Base-by-base conservation (phyloP, 805 yeast species). In the Saccharomyces mikatae region DNA sequence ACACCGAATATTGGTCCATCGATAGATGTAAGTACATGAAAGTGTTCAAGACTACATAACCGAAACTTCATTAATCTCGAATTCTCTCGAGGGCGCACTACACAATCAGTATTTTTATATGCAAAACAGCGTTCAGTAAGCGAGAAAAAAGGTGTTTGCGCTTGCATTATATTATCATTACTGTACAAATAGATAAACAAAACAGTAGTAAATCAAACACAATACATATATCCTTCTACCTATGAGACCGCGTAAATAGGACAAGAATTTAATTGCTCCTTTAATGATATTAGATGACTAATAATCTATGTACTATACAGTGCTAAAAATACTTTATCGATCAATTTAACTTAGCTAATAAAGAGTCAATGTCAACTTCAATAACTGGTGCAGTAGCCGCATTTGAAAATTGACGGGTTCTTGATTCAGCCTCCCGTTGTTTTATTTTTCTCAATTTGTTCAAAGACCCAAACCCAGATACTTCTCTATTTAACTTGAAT, bases 391-490 rank as follows among this genome's bases (percentile, higher is more conserved):
- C 86, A 60, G 80, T 76, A 51, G 86, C 83, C 31, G 87, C 78
- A 61, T 84, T 80, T 58, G 83, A 79, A 53, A 78, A 72, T 51
- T 74, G 72, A 47, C 60, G 60, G 58, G 74, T 76, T 28, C 58
- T 61, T 57, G 77, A 74, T 63, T 78, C 73, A 47, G 75, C 80
- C 63, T 79, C 80, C 58, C 76, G 76, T 61, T 80, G 75, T 62
- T 81, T 81, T 54, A 86, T 64, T 70, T 81, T 82, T 63, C 82
- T 82, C 67, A 87, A 76, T 67, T 82, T 85, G 55, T 82, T 82
- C 62, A 84, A 75, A 21, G 94, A 87, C 49, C 86, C 83, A 80
- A 84, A 85, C 27, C 94, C 94, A 56, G 79, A 76, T 48, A 85
- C 82, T 41, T 89, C 92, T 36, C 83, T 77, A 58, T 78, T 83